Percentiles rank a stretch among this genome's conserved stretches.
phyloP scores from a whole-genome alignment of 768 basidiomycete genomes.

The Lactarius sanguifluus region DNA sequence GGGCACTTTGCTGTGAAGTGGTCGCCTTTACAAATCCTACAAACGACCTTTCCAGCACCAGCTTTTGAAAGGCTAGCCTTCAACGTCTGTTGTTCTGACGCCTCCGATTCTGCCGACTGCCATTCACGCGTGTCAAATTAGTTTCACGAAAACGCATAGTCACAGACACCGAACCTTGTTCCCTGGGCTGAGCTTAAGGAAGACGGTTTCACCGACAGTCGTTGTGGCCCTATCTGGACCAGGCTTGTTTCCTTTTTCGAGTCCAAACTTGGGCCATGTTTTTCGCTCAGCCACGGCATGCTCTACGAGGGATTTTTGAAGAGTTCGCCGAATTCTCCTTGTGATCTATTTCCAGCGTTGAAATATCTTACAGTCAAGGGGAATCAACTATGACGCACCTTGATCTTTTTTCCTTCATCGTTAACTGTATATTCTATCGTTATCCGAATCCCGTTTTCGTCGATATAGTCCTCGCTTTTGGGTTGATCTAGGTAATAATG shows the following conservation, averaged over 20 bases:
- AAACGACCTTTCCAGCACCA: conserved; percentile 85
- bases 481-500: conserved; percentile 41
- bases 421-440: conserved; percentile 64
- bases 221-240: conserved; percentile 34
- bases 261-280: conserved; percentile 91
- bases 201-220: conserved; percentile 78
- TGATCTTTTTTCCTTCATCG: conserved; percentile 82
- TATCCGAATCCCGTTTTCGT: conserved; percentile 86
- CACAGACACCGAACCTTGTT: conserved; percentile 42
- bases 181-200: conserved; percentile 54
- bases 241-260: conserved; percentile 60
- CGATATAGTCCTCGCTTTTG: conserved; percentile 67
- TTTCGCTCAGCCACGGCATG: conserved; percentile 92
- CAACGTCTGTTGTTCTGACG: conserved; percentile 58
- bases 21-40: conserved; percentile 84
- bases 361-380: neutral
- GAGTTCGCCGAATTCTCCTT: conserved; percentile 77
- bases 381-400: conserved; percentile 52
- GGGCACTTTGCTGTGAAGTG: conserved; percentile 99
- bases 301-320: conserved; percentile 91
- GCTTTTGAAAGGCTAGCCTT: conserved; percentile 68
- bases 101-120: conserved; percentile 66
- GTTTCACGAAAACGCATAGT: conserved; percentile 54
- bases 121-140: conserved; percentile 33
- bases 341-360: conserved; percentile 58